phyloP scores from a whole-genome alignment of 2,329 filamentous ascomycete species.

The Fusarium miscanthi region DNA sequence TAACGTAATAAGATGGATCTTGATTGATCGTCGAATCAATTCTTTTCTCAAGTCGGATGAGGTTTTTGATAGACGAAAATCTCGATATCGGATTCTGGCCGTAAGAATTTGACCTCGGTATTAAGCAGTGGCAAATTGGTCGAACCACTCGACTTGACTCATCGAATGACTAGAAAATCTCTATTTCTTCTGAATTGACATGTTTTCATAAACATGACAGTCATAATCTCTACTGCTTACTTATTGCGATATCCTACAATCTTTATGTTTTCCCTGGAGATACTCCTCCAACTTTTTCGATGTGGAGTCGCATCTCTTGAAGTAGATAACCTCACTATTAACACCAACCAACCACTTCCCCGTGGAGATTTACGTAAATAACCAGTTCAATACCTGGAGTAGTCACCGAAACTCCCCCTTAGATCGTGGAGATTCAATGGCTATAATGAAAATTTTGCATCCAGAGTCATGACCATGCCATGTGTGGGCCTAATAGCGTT shows the following conservation, averaged over 20 bases:
- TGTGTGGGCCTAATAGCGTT: slow-evolving; percentile 29
- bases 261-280: background rate
- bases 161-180: background rate
- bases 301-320: background rate
- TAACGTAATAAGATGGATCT: slow-evolving; percentile 16
- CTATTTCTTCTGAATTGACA: background rate
- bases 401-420: background rate
- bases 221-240: rapidly evolving
- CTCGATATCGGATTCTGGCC: rapidly evolving
- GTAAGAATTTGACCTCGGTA: background rate
- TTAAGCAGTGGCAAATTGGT: background rate
- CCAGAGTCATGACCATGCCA: slow-evolving; percentile 21
- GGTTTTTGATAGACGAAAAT: background rate
- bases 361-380: slow-evolving; percentile 38
- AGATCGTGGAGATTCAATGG: slow-evolving; percentile 16
- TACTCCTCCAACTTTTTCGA: background rate
- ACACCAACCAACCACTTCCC: slow-evolving; percentile 6
- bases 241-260: rapidly evolving
- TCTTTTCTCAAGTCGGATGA: background rate
- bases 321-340: slow-evolving; percentile 3
- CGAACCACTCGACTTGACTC: background rate
- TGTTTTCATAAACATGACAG: rapidly evolving
- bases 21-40: background rate
- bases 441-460: background rate
- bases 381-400: slow-evolving; percentile 1